Evolutionary conservation across 371 early-diverging fungal species (phyloP), one percentile per base, ranked within the genome.

Genomic region (Batkoa obscura): DNA sequence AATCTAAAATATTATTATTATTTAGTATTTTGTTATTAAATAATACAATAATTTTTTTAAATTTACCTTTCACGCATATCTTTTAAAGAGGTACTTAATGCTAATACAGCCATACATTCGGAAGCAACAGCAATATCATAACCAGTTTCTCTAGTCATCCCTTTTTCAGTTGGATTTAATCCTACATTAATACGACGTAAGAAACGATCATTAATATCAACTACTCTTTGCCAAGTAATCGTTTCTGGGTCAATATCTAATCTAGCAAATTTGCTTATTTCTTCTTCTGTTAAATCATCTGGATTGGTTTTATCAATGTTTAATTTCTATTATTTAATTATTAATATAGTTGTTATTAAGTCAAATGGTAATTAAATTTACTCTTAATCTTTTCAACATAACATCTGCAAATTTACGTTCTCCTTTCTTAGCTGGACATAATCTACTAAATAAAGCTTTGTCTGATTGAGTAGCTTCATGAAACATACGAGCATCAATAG

Each of bases 71-170:
- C 80, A 45, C 94, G 78, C 93, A 96, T 89, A 56, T 96, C 96
- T 57, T 71, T 63, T 56, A 93, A 62, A 64, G 81, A 83, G 0
- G 89, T 88, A 33, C 88, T 81, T 39, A 96, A 71, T 2, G 96
- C 94, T 47, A 96, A 68, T 8, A 94, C 88, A 5, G 96, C 96
- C 96, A 95, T 96, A 63, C 88, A 83, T 69, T 96, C 96, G 64
- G 85, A 84, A n/a, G 93, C 94, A 31, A 96, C 96, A 3, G 94
- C 72, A 59, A 96, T 96, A 66, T 96, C 96, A 63, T 85, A 96
- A 3, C 94, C 93, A 15, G 96, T 94, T 61, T 78, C 66, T 41
- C 96, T 78, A 52, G 78, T 75, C 60, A 80, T 75, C 5, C 90
- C 91, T 66, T 85, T 77, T 68, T 94, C 94, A 38, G 91, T 84